Evolutionary conservation across 2,329 filamentous ascomycete species (phyloP).

Genomic region (Endothia cerciana): DNA sequence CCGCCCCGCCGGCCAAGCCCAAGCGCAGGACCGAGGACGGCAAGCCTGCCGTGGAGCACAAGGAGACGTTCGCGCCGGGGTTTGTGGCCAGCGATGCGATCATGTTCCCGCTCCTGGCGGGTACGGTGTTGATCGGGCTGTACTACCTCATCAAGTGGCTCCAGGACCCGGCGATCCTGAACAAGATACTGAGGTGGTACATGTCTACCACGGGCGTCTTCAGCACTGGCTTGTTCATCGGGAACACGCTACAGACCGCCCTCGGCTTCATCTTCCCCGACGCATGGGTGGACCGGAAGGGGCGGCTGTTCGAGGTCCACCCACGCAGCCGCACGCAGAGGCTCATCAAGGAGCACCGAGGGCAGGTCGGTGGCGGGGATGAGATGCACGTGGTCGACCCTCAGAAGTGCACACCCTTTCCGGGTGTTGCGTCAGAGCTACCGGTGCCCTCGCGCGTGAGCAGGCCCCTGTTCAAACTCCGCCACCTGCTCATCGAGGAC

Average conservation of each 20-base stretch:
- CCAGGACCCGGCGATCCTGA: slow-evolving; percentile 78
- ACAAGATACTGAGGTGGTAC: slow-evolving; percentile 81
- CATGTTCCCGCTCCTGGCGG: slow-evolving; percentile 80
- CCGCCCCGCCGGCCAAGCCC: slow-evolving; percentile 59
- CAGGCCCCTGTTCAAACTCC: slow-evolving; percentile 52
- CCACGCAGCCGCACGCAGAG: slow-evolving; percentile 45
- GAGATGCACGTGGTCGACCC: slow-evolving; percentile 34
- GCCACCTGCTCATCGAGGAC: slow-evolving; percentile 53
- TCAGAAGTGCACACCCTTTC: slow-evolving; percentile 36
- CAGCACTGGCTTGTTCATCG: slow-evolving; percentile 72
- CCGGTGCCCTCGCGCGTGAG: slow-evolving; percentile 33
- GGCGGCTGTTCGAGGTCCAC: slow-evolving; percentile 51
- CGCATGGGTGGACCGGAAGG: slow-evolving; percentile 60
- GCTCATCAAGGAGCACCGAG: background rate
- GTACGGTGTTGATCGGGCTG: slow-evolving; percentile 68
- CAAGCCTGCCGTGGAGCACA: slow-evolving; percentile 49
- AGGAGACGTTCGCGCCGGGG: slow-evolving; percentile 61
- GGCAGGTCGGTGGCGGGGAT: slow-evolving; percentile 23
- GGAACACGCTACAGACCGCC: slow-evolving; percentile 69
- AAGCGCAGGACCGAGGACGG: slow-evolving; percentile 36
- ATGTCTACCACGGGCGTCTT: slow-evolving; percentile 81
- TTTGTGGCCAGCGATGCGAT: slow-evolving; percentile 80
- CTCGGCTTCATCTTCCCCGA: slow-evolving; percentile 74
- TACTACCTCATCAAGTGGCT: slow-evolving; percentile 92
- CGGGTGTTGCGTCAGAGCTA: slow-evolving; percentile 27